A percentile compares a stretch with the other conserved stretches of the same genome.
phyloP scores from a whole-genome alignment of 2,329 filamentous ascomycete genomes.

The Cadophora luteo-olivacea region DNA sequence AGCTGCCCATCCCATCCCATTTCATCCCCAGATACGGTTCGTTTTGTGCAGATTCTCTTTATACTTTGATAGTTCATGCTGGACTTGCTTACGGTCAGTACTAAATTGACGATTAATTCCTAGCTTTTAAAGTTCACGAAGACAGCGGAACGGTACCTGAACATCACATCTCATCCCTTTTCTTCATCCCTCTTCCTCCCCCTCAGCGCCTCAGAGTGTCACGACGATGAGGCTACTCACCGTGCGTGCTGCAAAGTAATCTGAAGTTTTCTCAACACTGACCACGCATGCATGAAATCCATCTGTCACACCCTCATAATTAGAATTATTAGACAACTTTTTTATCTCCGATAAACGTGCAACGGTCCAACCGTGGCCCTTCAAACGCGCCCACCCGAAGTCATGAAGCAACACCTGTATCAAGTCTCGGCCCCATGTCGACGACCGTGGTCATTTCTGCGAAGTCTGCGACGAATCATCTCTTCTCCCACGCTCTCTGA shows the following conservation, averaged over 20 bases:
- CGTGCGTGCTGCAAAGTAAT: neutral
- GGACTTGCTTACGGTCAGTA: neutral
- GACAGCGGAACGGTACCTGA: conserved; percentile 5
- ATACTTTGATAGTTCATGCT: neutral
- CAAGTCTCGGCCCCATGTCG: conserved; percentile 12
- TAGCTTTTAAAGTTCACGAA: neutral
- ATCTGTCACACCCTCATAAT: neutral
- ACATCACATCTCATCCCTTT: neutral
- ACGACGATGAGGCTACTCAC: neutral
- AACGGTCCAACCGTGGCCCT: conserved; percentile 2
- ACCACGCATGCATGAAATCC: neutral
- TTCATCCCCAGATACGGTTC: neutral
- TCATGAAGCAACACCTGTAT: conserved; percentile 11
- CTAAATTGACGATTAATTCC: neutral
- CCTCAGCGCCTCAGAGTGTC: neutral
- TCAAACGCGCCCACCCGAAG: conserved; percentile 5
- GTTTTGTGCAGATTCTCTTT: neutral
- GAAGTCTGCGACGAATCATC: neutral
- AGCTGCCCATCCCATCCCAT: neutral
- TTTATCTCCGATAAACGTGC: neutral
- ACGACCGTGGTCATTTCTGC: neutral
- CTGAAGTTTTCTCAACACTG: neutral
- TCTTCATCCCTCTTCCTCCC: neutral
- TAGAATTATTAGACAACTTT: neutral
- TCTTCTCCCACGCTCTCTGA: conserved; percentile 6